A percentile compares a stretch with the other conserved stretches of the same genome.
phyloP scores from a whole-genome alignment of 1,139 yeast genomes.

The Kazachstania sp. region DNA sequence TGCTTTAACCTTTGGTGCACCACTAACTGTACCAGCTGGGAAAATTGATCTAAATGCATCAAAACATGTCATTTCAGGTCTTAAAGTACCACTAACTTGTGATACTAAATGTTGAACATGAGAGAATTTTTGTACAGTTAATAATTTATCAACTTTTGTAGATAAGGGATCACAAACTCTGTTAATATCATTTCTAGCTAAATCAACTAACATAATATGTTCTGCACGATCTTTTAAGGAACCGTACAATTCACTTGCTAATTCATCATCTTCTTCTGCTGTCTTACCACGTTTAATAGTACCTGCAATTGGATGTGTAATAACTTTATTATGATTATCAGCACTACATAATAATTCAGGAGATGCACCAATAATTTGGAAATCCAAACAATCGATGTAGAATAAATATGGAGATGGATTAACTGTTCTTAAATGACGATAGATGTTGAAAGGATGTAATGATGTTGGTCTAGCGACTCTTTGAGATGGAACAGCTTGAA shows the following conservation, averaged over 20 bases:
- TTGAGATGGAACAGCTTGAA: conserved; percentile 97
- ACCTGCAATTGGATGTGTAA: conserved; percentile 97
- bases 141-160: conserved; percentile 76
- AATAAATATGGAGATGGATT: conserved; percentile 96
- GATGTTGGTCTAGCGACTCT: conserved; percentile 92
- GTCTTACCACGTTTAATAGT: conserved; percentile 87
- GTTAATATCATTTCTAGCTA: conserved; percentile 92
- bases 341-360: conserved; percentile 87
- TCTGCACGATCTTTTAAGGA: conserved; percentile 92
- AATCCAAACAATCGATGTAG: conserved; percentile 82
- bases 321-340: conserved; percentile 59
- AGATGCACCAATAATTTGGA: conserved; percentile 94
- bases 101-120: conserved; percentile 96
- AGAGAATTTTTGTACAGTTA: conserved; percentile 89
- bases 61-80: conserved; percentile 77
- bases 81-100: conserved; percentile 84
- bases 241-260: conserved; percentile 66
- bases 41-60: conserved; percentile 96
- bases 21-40: conserved; percentile 98
- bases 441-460: conserved; percentile 91
- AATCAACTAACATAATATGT: conserved; percentile 95
- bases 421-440: conserved; percentile 86
- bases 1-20: conserved; percentile 95
- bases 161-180: conserved; percentile 84
- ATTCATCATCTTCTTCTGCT: conserved; percentile 77